Percentiles rank a stretch among this genome's conserved stretches.
Evolutionary conservation across 2,329 filamentous ascomycete genomes (phyloP).

Genomic region (Epichloe glyceriae): DNA sequence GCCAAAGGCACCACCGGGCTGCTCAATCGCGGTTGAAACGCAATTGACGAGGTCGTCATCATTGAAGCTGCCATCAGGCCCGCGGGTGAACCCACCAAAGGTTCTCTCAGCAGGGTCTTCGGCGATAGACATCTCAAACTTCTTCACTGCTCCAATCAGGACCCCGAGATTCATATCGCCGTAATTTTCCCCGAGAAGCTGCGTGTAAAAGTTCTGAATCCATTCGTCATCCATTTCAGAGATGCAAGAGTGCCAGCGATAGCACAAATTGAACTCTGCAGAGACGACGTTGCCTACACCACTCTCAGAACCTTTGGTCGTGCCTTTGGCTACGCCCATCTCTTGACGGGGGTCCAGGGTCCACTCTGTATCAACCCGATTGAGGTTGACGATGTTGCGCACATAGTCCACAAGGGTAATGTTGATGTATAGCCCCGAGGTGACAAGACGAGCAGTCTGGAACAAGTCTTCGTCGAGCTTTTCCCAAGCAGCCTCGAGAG

Average conservation of each 20-base stretch:
- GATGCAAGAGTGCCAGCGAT: conserved; percentile 78
- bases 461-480: conserved; percentile 69
- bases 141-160: conserved; percentile 48
- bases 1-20: conserved; percentile 63
- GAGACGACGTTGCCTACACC: conserved; percentile 75
- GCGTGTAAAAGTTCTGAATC: conserved; percentile 56
- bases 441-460: conserved; percentile 65
- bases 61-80: conserved; percentile 52
- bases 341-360: conserved; percentile 65
- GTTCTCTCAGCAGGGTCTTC: conserved; percentile 55
- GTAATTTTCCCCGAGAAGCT: conserved; percentile 44
- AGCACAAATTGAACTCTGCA: conserved; percentile 79
- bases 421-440: conserved; percentile 64
- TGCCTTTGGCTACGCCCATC: conserved; percentile 43
- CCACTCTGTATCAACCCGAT: conserved; percentile 56
- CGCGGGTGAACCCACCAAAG: conserved; percentile 54
- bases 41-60: conserved; percentile 68
- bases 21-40: conserved; percentile 56
- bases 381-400: conserved; percentile 56
- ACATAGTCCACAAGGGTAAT: conserved; percentile 70
- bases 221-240: conserved; percentile 60
- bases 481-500: conserved; percentile 39
- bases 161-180: conserved; percentile 43
- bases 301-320: conserved; percentile 45
- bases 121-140: conserved; percentile 47